A percentile compares a stretch with the other conserved stretches of the same genome.
These are phyloP conservation scores for Phyllosticta paracitricarpa DNA, from an alignment of 2,329 filamentous ascomycete species.

Conservation along the genomic window DNA sequence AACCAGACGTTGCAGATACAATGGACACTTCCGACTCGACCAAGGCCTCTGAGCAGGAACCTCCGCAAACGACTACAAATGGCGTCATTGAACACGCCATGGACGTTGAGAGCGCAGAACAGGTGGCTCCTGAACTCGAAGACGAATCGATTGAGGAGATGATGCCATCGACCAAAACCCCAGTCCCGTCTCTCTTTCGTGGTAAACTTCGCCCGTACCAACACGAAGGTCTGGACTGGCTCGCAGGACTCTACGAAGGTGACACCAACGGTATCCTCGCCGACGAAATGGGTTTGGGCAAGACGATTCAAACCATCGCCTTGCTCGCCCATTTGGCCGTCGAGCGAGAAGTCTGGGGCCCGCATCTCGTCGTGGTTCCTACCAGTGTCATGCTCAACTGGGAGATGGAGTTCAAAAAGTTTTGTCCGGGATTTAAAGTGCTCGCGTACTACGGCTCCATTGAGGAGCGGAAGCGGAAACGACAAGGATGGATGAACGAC, in stretches of 20 bases:
- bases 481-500: slow-evolving; percentile 86
- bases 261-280: slow-evolving; percentile 93
- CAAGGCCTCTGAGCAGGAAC: not conserved
- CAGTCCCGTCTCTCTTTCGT: slow-evolving; percentile 56
- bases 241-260: slow-evolving; percentile 83
- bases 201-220: slow-evolving; percentile 92
- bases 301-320: slow-evolving; percentile 96
- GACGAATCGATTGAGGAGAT: slow-evolving; percentile 15
- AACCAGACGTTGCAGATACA: not conserved
- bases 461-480: slow-evolving; percentile 83
- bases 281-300: slow-evolving; percentile 97
- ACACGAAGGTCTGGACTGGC: slow-evolving; percentile 93
- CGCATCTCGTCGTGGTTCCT: slow-evolving; percentile 89
- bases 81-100: not conserved
- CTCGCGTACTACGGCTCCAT: slow-evolving; percentile 92
- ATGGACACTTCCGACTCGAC: not conserved
- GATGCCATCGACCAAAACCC: slow-evolving; percentile 41
- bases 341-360: slow-evolving; percentile 85
- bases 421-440: slow-evolving; percentile 95
- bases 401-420: slow-evolving; percentile 99
- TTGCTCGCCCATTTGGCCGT: slow-evolving; percentile 87
- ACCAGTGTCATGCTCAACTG: slow-evolving; percentile 99
- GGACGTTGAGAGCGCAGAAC: not conserved
- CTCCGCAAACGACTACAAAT: not conserved
- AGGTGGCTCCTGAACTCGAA: not conserved